Evolutionary conservation across 2,329 filamentous ascomycete genomes (phyloP), one percentile per base, ranked within the genome.

Genomic region (Nemania serpens): DNA sequence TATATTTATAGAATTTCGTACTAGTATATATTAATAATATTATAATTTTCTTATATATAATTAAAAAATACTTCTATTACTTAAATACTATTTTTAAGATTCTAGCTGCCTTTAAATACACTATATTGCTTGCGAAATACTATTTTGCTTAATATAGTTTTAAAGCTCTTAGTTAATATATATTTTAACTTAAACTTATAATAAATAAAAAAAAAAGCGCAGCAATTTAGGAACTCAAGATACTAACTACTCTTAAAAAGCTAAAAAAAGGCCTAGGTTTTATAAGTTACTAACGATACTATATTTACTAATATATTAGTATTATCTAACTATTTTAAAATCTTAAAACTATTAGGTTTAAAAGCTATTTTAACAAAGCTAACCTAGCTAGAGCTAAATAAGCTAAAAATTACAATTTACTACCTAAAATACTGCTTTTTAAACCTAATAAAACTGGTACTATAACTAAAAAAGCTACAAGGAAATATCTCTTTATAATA

Each of bases 301-400:
- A 49, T 37, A 49, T 49, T 36, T 49, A 49, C 18, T 52, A 42
- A 43, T 52, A 33, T 20, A n/a, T 11, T 12, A 43, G 5, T 3
- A 52, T 42, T 52, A 7, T 33, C 34, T 13, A 52, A 42, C 20
- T 33, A 42, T 18, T 15, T 52, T 29, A 52, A 52, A 42, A 52
- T 7, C 2, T n/a, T 52, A 33, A 52, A 9, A 29, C 3, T 7
- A 29, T 29, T 4, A 7, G 25, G 3, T 52, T 52, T 52, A 52
- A 52, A 42, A 42, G 42, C 17, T 52, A 9, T 11, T 52, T 52
- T 25, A 52, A 52, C 18, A 52, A 52, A 52, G n/a, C 50, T 33
- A 52, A 52, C 12, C 9, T 43, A 6, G 34, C 5, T 13, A 12
- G 42, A 34, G n/a, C 2, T 2, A 1, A 34, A 52, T 52, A 52